Percentiles rank a stretch among this genome's conserved stretches.
phyloP scores from a whole-genome alignment of 2,329 filamentous ascomycete genomes.

The Alternaria infectoria region DNA sequence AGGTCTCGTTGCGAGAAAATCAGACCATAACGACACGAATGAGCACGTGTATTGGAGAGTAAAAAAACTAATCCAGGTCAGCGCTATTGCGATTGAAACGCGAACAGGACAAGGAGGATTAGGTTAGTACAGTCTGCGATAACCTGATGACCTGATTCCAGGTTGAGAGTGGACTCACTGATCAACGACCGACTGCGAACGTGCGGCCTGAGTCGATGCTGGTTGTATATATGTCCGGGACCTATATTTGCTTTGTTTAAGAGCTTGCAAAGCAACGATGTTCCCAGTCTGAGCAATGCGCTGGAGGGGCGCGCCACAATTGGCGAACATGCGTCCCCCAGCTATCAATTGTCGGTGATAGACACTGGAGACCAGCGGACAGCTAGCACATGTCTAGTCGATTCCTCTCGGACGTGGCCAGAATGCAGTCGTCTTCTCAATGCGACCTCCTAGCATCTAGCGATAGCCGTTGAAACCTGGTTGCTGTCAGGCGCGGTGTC shows the following conservation, averaged over 20 bases:
- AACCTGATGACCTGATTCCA: neutral
- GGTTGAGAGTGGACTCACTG: slow-evolving; percentile 2
- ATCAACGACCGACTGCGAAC: neutral
- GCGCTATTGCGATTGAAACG: slow-evolving; percentile 6
- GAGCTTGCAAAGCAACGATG: slow-evolving; percentile 22
- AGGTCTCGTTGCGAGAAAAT: neutral
- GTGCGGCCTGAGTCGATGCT: slow-evolving; percentile 2
- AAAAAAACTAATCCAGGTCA: neutral
- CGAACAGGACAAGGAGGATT: slow-evolving; percentile 4
- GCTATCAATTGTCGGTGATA: slow-evolving; percentile 4
- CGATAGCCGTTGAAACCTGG: slow-evolving; percentile 7
- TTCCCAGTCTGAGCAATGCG: slow-evolving; percentile 11
- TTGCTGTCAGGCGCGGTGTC: slow-evolving; percentile 9
- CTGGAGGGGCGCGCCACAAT: slow-evolving; percentile 7
- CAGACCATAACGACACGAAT: neutral
- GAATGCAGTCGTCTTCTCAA: neutral
- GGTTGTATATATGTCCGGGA: slow-evolving; percentile 16
- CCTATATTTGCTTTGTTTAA: slow-evolving; percentile 25
- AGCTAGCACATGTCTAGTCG: neutral
- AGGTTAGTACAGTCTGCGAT: neutral
- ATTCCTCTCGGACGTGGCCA: neutral
- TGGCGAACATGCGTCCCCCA: slow-evolving; percentile 10
- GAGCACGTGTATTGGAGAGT: neutral
- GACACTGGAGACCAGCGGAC: neutral
- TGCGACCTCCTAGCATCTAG: neutral